These are phyloP conservation scores for Gossypium thurberi DNA, from an alignment of 345 rosid genomes.

Conservation along the genomic window DNA sequence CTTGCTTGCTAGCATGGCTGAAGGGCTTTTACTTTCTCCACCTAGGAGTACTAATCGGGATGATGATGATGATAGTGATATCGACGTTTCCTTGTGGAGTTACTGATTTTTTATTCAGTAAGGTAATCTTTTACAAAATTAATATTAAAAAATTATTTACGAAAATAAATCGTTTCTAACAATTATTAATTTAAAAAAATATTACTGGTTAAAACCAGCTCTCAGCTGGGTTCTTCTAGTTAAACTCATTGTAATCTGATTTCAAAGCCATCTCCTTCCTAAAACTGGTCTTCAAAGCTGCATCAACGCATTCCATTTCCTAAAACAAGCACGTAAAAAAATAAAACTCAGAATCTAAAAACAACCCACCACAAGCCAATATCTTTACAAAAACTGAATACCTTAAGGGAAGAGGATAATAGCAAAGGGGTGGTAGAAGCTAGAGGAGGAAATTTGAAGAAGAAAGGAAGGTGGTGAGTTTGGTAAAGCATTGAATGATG, in stretches of 20 bases:
- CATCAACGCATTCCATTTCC: conserved; percentile 66
- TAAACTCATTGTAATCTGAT: background rate
- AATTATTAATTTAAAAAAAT: too few species aligned
- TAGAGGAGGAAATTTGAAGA: conserved; percentile 17
- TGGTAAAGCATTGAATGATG: conserved; percentile 39
- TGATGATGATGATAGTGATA: conserved; percentile 22
- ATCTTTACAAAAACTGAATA: background rate
- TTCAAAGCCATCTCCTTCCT: conserved; percentile 51
- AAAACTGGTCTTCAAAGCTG: conserved; percentile 56
- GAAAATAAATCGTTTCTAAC: too few species aligned
- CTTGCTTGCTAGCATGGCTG: conserved; percentile 47
- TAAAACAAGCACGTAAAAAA: background rate
- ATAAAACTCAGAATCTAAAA: background rate
- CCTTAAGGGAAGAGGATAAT: conserved; percentile 21
- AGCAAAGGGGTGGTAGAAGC: conserved; percentile 18
- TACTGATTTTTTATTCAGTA: too few species aligned
- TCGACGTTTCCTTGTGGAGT: conserved; percentile 35
- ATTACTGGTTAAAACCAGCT: too few species aligned
- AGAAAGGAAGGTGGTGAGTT: conserved; percentile 40
- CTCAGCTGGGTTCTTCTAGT: too few species aligned
- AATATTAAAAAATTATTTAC: too few species aligned
- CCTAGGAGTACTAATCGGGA: conserved; percentile 22
- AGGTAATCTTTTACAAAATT: too few species aligned
- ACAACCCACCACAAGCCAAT: background rate
- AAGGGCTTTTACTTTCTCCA: conserved; percentile 58